Base-by-base conservation (phyloP, 768 basidiomycete species). In the Tulasnella sp. region DNA sequence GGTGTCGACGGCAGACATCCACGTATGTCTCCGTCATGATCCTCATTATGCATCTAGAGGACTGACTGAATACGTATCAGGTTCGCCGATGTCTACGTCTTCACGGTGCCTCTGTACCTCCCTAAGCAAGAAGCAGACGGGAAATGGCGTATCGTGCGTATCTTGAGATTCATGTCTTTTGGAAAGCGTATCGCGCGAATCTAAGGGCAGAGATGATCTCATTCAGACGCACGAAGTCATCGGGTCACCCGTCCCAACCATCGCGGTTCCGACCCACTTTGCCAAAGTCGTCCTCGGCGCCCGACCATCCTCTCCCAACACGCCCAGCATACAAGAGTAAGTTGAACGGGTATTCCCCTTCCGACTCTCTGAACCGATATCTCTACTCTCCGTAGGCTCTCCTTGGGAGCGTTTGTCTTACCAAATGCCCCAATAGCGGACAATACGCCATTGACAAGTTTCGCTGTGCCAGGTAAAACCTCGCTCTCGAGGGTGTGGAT, bases 211-310 rank as follows among this genome's bases (percentile, higher is more conserved):
- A n/a, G n/a, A n/a, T n/a, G n/a, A n/a, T 44, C 24, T 51, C 7
- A 44, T 25, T 2, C 64, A 97, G 92, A 83, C 80, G 2, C 83
- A 98, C 68, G 94, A 99, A 76, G 86, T 99, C 44, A 98, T 99
- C 64, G 96, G 96, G 0, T 79, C 78, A 17, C 90, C 92, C 10
- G 50, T 52, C n/a, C 91, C 92, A 10, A 90, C 87, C 66, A 75
- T 97, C 60, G 76, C 88, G 50, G 96, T 99, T 17, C 96, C 96
- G 1, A 98, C 96, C 4, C 96, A 99, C 69, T 98, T 98, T 69
- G 93, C 94, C 30, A 98, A 98, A 70, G 93, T 97, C 30, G 83
- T 97, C 22, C 75, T 97, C 53, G 78, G 87, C 1, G 78, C 88
- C 0, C 80, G 79, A 63, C 85, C 89, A 0, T 75, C 80, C 24